Percentiles rank a stretch among this genome's conserved stretches.
These are phyloP conservation scores for Fusarium newnesense DNA, from an alignment of 2,329 filamentous ascomycete genomes.

Conservation along the genomic window DNA sequence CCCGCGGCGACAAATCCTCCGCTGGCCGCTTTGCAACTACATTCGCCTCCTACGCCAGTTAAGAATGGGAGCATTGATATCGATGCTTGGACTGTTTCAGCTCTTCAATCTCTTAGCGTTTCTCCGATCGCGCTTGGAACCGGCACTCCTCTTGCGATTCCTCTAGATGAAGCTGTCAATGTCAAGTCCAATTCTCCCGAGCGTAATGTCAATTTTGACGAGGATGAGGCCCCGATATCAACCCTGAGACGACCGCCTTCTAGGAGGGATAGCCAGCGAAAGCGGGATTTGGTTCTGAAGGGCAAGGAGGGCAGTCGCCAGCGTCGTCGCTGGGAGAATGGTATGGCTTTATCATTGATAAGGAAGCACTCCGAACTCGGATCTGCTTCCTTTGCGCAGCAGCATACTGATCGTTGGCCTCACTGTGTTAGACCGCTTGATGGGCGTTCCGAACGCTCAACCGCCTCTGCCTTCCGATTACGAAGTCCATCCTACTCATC, in stretches of 20 bases:
- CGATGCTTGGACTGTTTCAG: conserved; percentile 73
- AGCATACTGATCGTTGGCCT: conserved; percentile 28
- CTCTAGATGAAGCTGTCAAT: conserved; percentile 69
- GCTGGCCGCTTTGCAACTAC: conserved; percentile 30
- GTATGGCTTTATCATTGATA: conserved; percentile 56
- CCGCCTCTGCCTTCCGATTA: conserved; percentile 86
- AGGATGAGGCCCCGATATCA: conserved; percentile 41
- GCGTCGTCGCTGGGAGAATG: conserved; percentile 93
- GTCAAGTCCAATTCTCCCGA: conserved; percentile 21
- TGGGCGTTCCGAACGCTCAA: conserved; percentile 86
- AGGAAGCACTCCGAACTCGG: not conserved
- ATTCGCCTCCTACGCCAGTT: conserved; percentile 40
- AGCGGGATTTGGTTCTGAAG: conserved; percentile 81
- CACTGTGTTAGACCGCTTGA: conserved; percentile 74
- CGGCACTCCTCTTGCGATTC: conserved; percentile 75
- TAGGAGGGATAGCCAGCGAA: conserved; percentile 64
- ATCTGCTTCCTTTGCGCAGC: not conserved
- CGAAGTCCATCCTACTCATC: conserved; percentile 83
- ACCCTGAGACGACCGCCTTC: conserved; percentile 58
- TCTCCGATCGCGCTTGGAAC: conserved; percentile 68
- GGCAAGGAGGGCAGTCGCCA: conserved; percentile 91
- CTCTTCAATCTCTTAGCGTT: conserved; percentile 65
- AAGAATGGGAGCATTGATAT: conserved; percentile 61
- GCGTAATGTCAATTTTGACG: conserved; percentile 36
- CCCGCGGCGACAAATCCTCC: conserved; percentile 15